These are phyloP conservation scores for Pseudogymnoascus sp. DNA, from an alignment of 2,329 filamentous ascomycete species.

Conservation along the genomic window DNA sequence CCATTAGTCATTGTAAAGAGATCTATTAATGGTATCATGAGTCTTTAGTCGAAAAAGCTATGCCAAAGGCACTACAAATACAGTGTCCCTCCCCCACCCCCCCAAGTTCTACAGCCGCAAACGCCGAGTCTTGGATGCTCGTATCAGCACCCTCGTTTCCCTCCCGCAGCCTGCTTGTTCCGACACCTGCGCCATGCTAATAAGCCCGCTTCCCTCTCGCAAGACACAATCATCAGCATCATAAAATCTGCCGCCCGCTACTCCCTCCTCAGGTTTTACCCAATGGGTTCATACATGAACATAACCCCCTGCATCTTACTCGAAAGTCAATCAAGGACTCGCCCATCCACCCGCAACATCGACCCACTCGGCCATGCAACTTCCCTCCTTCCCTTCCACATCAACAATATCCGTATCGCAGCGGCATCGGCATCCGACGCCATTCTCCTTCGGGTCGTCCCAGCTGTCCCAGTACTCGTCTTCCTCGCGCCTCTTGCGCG, in stretches of 20 bases:
- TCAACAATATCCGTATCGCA: constrained; percentile 97
- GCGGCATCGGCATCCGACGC: constrained; percentile 89
- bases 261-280: not conserved
- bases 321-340: constrained; percentile 23
- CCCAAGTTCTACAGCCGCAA: not conserved
- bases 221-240: constrained; percentile 1
- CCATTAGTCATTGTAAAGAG: not conserved
- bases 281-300: not conserved
- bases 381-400: constrained; percentile 94
- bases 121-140: constrained; percentile 2
- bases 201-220: not conserved
- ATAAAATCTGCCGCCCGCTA: not conserved
- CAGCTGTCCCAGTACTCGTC: constrained; percentile 92
- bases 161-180: not conserved
- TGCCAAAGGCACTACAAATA: constrained; percentile 1
- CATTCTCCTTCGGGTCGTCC: constrained; percentile 86
- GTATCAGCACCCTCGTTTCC: not conserved
- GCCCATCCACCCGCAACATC: constrained; percentile 94
- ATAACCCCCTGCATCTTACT: not conserved
- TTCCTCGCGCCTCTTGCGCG: constrained; percentile 79
- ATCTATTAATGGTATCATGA: constrained; percentile 6
- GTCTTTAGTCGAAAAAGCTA: not conserved
- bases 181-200: not conserved
- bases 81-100: not conserved
- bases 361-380: constrained; percentile 92